Evolutionary conservation across 768 basidiomycete genomes (phyloP).

Genomic region (Omphalotus guepiniiformis): DNA sequence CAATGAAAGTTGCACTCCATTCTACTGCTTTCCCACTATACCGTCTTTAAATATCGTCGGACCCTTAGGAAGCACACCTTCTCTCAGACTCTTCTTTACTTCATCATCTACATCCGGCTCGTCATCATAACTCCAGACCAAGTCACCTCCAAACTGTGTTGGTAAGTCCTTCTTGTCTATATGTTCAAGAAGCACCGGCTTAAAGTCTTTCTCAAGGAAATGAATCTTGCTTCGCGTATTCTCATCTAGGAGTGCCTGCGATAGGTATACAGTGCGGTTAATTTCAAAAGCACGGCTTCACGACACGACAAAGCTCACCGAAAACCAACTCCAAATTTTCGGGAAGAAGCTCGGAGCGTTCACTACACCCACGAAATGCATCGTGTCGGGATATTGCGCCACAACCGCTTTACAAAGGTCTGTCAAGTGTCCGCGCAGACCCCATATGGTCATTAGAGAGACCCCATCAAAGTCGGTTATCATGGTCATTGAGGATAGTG

Average conservation of each 20-base stretch:
- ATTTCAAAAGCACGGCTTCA: not conserved
- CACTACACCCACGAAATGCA: conserved; percentile 62
- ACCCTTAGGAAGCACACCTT: too few relatives aligned
- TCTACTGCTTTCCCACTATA: too few relatives aligned
- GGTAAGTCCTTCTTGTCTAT: conserved; percentile 50
- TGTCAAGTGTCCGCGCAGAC: conserved; percentile 64
- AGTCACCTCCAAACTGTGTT: conserved; percentile 66
- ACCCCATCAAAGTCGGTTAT: conserved; percentile 70
- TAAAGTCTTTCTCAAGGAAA: conserved; percentile 61
- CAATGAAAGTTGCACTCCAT: too few relatives aligned
- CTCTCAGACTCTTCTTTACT: conserved; percentile 37
- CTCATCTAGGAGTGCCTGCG: conserved; percentile 81
- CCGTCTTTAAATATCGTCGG: too few relatives aligned
- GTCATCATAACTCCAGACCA: conserved; percentile 69
- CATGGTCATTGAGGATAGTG: conserved; percentile 55
- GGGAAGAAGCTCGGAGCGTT: conserved; percentile 83
- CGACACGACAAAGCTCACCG: conserved; percentile 35
- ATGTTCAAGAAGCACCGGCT: conserved; percentile 45
- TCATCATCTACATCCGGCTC: conserved; percentile 61
- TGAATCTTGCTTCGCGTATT: conserved; percentile 77
- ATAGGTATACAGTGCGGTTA: not conserved
- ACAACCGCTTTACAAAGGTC: conserved; percentile 71
- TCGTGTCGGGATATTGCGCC: conserved; percentile 79
- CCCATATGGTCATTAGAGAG: conserved; percentile 64
- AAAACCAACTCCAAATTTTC: conserved; percentile 82